Conservation (phyloP, 768 basidiomycete species). For the Leccinum disarticulatum region DNA sequence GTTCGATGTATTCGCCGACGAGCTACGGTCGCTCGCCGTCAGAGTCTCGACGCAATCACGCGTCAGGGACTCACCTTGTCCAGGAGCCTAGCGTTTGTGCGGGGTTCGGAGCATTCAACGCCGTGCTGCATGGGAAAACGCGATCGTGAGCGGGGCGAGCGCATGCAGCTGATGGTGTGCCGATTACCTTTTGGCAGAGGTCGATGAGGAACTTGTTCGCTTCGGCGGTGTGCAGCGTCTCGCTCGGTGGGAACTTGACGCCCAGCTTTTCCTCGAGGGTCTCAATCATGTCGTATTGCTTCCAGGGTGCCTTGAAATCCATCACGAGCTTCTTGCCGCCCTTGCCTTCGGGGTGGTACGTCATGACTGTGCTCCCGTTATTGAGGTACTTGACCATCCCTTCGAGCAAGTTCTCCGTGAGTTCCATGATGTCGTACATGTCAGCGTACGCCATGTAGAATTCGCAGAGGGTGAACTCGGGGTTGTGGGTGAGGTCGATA, state of each 20-base stretch:
- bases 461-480: constrained; percentile 99
- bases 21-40: constrained; percentile 48
- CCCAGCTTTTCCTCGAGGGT: constrained; percentile 93
- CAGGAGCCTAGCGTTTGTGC: constrained; percentile 90
- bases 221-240: constrained; percentile 82
- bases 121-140: constrained; percentile 64
- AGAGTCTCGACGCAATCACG: neutral
- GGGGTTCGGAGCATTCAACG: constrained; percentile 94
- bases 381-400: constrained; percentile 88
- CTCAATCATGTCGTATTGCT: constrained; percentile 96
- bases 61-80: constrained; percentile 69
- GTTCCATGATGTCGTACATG: constrained; percentile 98
- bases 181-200: constrained; percentile 73
- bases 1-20: constrained; percentile 97
- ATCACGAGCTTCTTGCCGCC: constrained; percentile 72
- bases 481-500: constrained; percentile 98
- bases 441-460: constrained; percentile 99
- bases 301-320: constrained; percentile 94
- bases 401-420: constrained; percentile 88
- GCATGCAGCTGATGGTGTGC: neutral
- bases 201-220: constrained; percentile 87
- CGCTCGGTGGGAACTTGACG: constrained; percentile 91
- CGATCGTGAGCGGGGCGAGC: neutral
- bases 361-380: constrained; percentile 73
- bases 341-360: constrained; percentile 93